Evolutionary conservation across 2,329 filamentous ascomycete genomes (phyloP).

Genomic region (Trichoderma citrinoviride): DNA sequence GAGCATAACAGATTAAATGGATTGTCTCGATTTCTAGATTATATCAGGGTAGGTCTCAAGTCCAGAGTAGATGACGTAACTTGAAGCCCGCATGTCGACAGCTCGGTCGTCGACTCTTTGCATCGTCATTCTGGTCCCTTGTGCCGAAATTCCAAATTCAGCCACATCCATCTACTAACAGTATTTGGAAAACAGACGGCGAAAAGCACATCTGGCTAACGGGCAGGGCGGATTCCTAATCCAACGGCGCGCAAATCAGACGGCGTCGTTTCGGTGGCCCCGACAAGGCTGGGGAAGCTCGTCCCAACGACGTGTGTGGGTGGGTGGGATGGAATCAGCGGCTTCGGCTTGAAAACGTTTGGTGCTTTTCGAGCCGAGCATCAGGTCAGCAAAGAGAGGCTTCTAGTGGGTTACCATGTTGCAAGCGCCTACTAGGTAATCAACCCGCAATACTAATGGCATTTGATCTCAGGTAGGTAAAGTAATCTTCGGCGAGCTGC

Average conservation of each 20-base stretch:
- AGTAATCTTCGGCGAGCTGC: neutral
- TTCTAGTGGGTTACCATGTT: slow-evolving; percentile 2
- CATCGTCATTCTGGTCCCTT: neutral
- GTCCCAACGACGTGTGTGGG: too few species aligned
- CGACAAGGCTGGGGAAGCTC: neutral
- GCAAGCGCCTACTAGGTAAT: neutral
- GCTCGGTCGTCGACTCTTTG: neutral
- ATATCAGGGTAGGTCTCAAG: neutral
- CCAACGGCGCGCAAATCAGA: neutral
- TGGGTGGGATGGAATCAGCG: neutral
- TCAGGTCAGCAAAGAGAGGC: neutral
- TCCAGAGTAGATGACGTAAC: slow-evolving; percentile 2
- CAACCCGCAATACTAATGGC: neutral
- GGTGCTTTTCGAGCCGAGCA: neutral
- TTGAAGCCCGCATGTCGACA: neutral
- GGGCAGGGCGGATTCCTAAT: slow-evolving; percentile 3
- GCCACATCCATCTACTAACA: neutral
- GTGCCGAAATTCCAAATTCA: neutral
- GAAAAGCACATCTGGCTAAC: neutral
- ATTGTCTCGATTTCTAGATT: neutral
- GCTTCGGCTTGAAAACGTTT: slow-evolving; percentile 14
- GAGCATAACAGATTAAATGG: too few species aligned
- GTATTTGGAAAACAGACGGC: neutral
- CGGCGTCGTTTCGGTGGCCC: neutral
- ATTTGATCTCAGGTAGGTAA: neutral